Conservation (phyloP, 176 grass and related monocot genomes). For the Carex cristatella region DNA sequence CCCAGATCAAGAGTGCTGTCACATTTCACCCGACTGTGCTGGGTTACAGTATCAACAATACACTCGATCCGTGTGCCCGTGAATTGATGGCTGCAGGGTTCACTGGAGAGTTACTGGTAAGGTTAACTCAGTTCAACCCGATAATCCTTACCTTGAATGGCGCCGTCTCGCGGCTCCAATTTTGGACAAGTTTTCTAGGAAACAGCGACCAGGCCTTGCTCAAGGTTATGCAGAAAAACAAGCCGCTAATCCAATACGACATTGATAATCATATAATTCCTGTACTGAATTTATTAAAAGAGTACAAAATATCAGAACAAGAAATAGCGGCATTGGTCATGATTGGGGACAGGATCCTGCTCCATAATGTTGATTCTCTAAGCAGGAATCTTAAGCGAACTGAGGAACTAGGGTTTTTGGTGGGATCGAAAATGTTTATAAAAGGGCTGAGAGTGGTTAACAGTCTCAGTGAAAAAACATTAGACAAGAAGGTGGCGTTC, state of each 20-base stretch:
- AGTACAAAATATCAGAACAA: not conserved
- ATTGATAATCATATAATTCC: not conserved
- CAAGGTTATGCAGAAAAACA: not conserved
- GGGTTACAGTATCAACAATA: not conserved
- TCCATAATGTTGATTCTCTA: not conserved
- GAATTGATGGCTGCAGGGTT: not conserved
- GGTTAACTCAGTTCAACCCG: not conserved
- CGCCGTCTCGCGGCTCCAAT: slow-evolving; percentile 11
- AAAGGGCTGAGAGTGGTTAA: not conserved
- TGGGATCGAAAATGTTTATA: not conserved
- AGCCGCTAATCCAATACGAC: not conserved
- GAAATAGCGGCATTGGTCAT: not conserved
- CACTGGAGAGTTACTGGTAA: not conserved
- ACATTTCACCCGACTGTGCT: not conserved
- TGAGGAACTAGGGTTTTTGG: not conserved
- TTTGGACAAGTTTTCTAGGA: slow-evolving; percentile 12
- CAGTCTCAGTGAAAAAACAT: not conserved
- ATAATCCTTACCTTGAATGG: not conserved
- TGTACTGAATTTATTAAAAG: not conserved
- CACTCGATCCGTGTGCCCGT: not conserved
- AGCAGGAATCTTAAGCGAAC: not conserved
- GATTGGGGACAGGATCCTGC: not conserved
- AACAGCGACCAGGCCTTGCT: slow-evolving; percentile 14
- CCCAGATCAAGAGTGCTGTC: not conserved
- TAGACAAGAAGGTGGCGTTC: not conserved